Percentiles rank a stretch among this genome's conserved stretches.
Evolutionary conservation across 345 rosid genomes (phyloP).

Genomic region (Hibiscus trionum): DNA sequence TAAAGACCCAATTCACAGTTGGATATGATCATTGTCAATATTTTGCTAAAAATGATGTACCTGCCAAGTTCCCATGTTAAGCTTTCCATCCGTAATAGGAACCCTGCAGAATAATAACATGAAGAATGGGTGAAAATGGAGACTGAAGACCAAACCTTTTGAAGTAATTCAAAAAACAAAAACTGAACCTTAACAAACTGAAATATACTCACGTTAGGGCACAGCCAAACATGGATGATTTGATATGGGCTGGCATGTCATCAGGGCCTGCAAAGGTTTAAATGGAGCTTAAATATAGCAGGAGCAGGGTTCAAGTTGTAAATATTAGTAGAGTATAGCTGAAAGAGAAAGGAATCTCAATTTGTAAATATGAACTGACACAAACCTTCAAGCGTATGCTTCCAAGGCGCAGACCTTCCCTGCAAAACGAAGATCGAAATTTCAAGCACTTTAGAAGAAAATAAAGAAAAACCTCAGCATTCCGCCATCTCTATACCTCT

Average conservation of each 20-base stretch:
- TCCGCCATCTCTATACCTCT: slow-evolving; percentile 37
- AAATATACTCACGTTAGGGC: slow-evolving; percentile 53
- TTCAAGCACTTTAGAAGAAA: slow-evolving; percentile 4
- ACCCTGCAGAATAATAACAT: slow-evolving; percentile 40
- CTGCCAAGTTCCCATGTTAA: slow-evolving; percentile 98
- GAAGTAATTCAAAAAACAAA: neutral
- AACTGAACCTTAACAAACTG: neutral
- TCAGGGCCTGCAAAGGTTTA: slow-evolving; percentile 61
- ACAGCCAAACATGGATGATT: slow-evolving; percentile 94
- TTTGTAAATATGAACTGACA: neutral
- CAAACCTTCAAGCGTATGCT: slow-evolving; percentile 88
- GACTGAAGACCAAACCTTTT: neutral
- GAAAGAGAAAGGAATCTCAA: neutral
- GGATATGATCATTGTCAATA: neutral
- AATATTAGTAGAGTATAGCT: neutral
- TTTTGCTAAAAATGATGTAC: slow-evolving; percentile 19
- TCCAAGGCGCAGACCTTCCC: slow-evolving; percentile 96
- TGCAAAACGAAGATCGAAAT: slow-evolving; percentile 15
- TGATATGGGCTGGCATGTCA: slow-evolving; percentile 98
- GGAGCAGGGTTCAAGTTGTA: neutral
- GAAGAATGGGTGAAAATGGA: slow-evolving; percentile 2
- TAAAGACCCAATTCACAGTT: neutral
- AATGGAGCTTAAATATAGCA: neutral
- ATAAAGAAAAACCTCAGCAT: neutral
- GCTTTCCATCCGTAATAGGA: slow-evolving; percentile 76